These are phyloP conservation scores for Taxillus chinensis DNA, from an alignment of 164 flowering plant genomes.

Conservation along the genomic window DNA sequence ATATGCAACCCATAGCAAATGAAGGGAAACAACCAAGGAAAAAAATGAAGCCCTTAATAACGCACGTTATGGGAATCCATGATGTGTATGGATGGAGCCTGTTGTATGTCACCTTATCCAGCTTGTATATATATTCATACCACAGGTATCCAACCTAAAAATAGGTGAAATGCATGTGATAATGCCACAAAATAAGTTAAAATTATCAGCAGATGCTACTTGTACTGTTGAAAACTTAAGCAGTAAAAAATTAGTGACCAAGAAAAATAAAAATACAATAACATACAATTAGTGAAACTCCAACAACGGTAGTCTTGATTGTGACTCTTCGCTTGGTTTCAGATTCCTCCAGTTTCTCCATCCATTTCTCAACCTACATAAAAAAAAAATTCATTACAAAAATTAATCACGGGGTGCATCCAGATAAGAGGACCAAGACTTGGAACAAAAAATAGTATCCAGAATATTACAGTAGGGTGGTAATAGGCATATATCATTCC, in stretches of 20 bases:
- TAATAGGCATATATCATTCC: constrained; percentile 98
- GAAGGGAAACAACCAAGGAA: background rate
- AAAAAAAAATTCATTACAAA: constrained; percentile 2
- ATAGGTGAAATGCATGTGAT: background rate
- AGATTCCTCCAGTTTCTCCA: constrained; percentile 92
- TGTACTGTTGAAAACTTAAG: too few species aligned
- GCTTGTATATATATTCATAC: constrained; percentile 90
- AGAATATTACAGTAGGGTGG: constrained; percentile 72
- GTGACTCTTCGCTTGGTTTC: constrained; percentile 56
- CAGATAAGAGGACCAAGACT: background rate
- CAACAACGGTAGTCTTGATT: constrained; percentile 55
- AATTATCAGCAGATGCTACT: background rate
- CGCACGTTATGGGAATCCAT: constrained; percentile 99
- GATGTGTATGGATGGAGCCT: constrained; percentile 95
- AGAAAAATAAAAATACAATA: background rate
- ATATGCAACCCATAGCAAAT: background rate
- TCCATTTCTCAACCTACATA: constrained; percentile 81
- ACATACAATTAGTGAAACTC: constrained; percentile 61
- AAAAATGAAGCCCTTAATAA: constrained; percentile 5
- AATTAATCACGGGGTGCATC: background rate
- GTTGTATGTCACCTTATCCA: constrained; percentile 88
- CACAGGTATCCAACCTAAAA: constrained; percentile 76
- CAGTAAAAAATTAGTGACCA: too few species aligned
- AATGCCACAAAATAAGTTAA: background rate
- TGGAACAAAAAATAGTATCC: background rate